Conservation (phyloP, 2,329 filamentous ascomycete species). For the Lizonia empirigonia region DNA sequence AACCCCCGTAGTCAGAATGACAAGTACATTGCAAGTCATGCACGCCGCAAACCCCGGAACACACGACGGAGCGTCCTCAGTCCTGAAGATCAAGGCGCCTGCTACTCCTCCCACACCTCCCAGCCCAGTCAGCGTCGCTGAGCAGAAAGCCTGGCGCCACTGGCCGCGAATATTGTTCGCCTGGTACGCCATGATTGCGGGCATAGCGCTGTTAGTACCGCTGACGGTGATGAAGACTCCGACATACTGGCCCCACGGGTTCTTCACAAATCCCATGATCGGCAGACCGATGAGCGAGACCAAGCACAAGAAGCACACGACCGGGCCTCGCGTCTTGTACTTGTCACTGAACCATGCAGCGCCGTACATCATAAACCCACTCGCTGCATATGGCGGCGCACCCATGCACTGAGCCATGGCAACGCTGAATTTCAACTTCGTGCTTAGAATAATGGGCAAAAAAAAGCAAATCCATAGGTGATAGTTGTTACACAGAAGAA, state of each 20-base stretch:
- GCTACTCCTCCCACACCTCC: slow-evolving; percentile 32
- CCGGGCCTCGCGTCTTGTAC: slow-evolving; percentile 31
- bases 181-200: slow-evolving; percentile 32
- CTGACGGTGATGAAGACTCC: slow-evolving; percentile 32
- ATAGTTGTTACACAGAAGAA: slow-evolving; percentile 31
- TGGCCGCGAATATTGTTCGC: slow-evolving; percentile 31
- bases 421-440: slow-evolving; percentile 31
- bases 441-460: slow-evolving; percentile 32
- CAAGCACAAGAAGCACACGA: slow-evolving; percentile 28
- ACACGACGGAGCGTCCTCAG: slow-evolving; percentile 29
- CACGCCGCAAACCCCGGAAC: slow-evolving; percentile 31
- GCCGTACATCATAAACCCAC: slow-evolving; percentile 34
- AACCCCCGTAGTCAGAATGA: slow-evolving; percentile 22
- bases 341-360: slow-evolving; percentile 32
- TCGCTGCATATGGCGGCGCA: slow-evolving; percentile 34
- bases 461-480: slow-evolving; percentile 31
- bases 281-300: slow-evolving; percentile 32
- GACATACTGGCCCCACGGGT: slow-evolving; percentile 30
- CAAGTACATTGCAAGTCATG: slow-evolving; percentile 30
- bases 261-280: slow-evolving; percentile 33
- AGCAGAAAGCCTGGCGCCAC: slow-evolving; percentile 32
- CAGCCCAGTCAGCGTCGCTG: slow-evolving; percentile 26
- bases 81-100: slow-evolving; percentile 32
- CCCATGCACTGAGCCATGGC: slow-evolving; percentile 34
- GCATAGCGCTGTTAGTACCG: slow-evolving; percentile 29